phyloP scores from a whole-genome alignment of 345 rosid species.

The Salix brachista region DNA sequence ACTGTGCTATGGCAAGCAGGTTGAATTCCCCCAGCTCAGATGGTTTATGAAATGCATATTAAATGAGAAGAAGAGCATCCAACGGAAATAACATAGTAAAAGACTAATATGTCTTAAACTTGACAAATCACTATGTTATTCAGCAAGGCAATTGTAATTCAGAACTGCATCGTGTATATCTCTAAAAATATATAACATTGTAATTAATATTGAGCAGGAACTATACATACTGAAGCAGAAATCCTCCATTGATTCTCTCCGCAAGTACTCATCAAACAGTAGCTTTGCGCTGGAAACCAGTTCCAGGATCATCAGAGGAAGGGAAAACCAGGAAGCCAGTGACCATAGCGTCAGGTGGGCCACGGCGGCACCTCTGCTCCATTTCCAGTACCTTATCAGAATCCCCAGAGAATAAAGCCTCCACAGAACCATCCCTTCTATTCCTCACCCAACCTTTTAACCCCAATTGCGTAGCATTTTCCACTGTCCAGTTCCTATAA shows the following conservation, averaged over 20 bases:
- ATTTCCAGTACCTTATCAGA: conserved; percentile 59
- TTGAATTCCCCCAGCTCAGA: background rate
- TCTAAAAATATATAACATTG: background rate
- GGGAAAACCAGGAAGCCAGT: conserved; percentile 74
- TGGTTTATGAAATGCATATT: background rate
- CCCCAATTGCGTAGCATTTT: conserved; percentile 66
- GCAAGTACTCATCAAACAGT: conserved; percentile 44
- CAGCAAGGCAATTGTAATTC: conserved; percentile 1
- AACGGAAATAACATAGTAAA: background rate
- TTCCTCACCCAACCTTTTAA: conserved; percentile 93
- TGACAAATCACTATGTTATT: background rate
- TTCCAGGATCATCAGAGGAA: conserved; percentile 58
- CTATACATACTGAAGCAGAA: conserved; percentile 15
- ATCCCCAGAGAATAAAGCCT: conserved; percentile 76
- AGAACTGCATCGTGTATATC: background rate
- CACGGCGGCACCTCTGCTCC: conserved; percentile 87
- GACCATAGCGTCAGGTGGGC: conserved; percentile 72
- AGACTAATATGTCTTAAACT: background rate
- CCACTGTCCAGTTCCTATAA: conserved; percentile 81
- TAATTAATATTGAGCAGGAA: background rate
- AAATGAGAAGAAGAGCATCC: background rate
- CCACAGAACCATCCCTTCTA: conserved; percentile 80
- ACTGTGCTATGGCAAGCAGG: background rate
- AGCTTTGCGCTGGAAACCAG: conserved; percentile 51
- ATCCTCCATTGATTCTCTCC: background rate